Evolutionary conservation across 2,329 filamentous ascomycete genomes (phyloP).

Genomic region (Thielaviopsis musarum): DNA sequence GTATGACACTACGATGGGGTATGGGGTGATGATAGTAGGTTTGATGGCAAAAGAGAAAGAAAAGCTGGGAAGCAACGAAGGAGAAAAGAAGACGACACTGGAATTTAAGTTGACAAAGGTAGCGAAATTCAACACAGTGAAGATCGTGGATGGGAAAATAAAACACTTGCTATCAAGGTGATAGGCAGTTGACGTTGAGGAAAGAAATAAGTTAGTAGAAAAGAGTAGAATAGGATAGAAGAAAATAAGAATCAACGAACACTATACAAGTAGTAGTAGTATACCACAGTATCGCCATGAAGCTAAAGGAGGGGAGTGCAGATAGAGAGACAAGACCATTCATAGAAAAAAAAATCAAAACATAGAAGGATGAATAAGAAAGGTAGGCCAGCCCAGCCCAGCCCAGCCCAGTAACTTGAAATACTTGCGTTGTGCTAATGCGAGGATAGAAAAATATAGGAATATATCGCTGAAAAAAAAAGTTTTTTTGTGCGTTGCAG

Average conservation of each 20-base stretch:
- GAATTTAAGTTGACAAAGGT: not conserved
- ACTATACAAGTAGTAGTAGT: too few species aligned
- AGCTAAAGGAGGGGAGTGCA: conserved; percentile 2
- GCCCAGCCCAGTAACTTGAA: too few species aligned
- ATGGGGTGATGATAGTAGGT: too few species aligned
- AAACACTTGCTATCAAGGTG: too few species aligned
- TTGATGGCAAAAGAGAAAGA: not conserved
- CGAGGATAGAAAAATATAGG: too few species aligned
- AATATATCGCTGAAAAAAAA: too few species aligned
- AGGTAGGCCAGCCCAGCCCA: too few species aligned
- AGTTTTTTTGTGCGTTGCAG: too few species aligned
- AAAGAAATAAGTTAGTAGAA: not conserved
- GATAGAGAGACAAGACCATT: not conserved
- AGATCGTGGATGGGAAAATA: not conserved
- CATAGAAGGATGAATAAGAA: too few species aligned
- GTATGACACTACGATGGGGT: not conserved
- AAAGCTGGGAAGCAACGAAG: not conserved
- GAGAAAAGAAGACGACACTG: not conserved
- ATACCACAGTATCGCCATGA: not conserved
- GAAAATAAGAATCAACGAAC: not conserved
- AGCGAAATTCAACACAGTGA: too few species aligned
- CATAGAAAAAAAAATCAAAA: not conserved
- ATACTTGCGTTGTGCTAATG: too few species aligned
- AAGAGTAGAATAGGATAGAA: not conserved
- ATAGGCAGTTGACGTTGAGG: not conserved